These are phyloP conservation scores for Hordeum marinum DNA, from an alignment of 176 grass and related monocot species.

Conservation along the genomic window DNA sequence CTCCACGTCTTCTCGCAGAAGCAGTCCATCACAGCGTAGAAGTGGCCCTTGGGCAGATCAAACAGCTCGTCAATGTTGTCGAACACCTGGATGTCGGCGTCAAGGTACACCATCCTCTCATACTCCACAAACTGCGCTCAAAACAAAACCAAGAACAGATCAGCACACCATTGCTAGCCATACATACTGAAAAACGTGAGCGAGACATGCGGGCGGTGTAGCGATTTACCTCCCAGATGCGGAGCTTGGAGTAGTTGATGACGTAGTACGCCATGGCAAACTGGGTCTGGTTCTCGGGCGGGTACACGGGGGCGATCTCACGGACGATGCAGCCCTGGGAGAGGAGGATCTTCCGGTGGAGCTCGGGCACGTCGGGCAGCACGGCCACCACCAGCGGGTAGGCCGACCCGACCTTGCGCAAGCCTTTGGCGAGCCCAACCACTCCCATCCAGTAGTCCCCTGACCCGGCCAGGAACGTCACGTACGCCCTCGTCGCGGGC, in stretches of 20 bases:
- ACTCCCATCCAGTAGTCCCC: slow-evolving; percentile 87
- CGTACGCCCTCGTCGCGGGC: slow-evolving; percentile 51
- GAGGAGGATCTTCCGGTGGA: slow-evolving; percentile 57
- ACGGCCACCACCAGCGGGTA: slow-evolving; percentile 79
- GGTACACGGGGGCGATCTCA: slow-evolving; percentile 83
- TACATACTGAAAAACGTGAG: neutral
- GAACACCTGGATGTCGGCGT: slow-evolving; percentile 87
- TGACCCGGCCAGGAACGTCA: slow-evolving; percentile 77
- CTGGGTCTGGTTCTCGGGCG: slow-evolving; percentile 83
- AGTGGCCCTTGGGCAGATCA: slow-evolving; percentile 56
- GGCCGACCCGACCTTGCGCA: slow-evolving; percentile 48
- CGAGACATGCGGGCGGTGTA: neutral
- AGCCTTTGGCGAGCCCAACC: slow-evolving; percentile 74
- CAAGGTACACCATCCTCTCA: slow-evolving; percentile 81
- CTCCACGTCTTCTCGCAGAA: slow-evolving; percentile 97
- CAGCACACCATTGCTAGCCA: neutral
- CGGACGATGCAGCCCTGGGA: slow-evolving; percentile 75
- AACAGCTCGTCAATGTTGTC: slow-evolving; percentile 88
- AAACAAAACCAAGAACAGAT: neutral
- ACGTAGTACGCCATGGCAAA: slow-evolving; percentile 94
- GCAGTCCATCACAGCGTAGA: slow-evolving; percentile 95
- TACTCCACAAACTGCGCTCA: slow-evolving; percentile 78
- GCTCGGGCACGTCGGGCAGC: slow-evolving; percentile 77
- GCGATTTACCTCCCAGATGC: slow-evolving; percentile 71
- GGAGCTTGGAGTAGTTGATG: slow-evolving; percentile 98